A percentile compares a stretch with the other conserved stretches of the same genome.
Conservation (phyloP, 2,329 filamentous ascomycete species). For the Orbilia oligospora region DNA sequence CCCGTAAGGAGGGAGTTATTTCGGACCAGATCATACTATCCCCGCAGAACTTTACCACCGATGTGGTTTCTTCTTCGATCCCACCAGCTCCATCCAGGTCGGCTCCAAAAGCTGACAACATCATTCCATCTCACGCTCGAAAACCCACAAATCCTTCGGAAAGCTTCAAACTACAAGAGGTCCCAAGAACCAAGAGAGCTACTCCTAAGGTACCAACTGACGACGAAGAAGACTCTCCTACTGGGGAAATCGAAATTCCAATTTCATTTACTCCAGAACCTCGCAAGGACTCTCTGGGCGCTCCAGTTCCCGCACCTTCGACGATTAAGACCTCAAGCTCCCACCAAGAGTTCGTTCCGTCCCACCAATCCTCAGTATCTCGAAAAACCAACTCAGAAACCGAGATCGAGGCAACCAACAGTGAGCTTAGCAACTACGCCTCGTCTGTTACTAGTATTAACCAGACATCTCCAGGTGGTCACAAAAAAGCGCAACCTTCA, state of each 20-base stretch:
- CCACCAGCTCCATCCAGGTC: constrained; percentile 36
- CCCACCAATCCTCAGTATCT: constrained; percentile 50
- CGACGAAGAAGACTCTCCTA: constrained; percentile 26
- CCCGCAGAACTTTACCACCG: constrained; percentile 36
- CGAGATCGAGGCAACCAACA: constrained; percentile 46
- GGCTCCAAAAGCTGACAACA: constrained; percentile 49
- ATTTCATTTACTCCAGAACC: constrained; percentile 48
- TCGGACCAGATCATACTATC: constrained; percentile 53
- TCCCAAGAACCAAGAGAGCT: constrained; percentile 75
- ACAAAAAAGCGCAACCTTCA: constrained; percentile 51
- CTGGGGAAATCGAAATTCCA: constrained; percentile 41
- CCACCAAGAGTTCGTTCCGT: constrained; percentile 48
- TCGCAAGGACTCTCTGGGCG: constrained; percentile 51
- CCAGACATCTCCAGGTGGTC: constrained; percentile 53
- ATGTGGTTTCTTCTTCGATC: constrained; percentile 31
- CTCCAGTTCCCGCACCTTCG: constrained; percentile 26
- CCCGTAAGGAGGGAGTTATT: constrained; percentile 42
- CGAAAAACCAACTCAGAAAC: constrained; percentile 60
- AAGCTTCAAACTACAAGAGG: constrained; percentile 84
- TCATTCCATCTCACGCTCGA: constrained; percentile 53
- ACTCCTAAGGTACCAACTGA: constrained; percentile 45
- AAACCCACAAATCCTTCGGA: constrained; percentile 67
- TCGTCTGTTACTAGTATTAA: constrained; percentile 56
- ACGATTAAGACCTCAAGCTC: constrained; percentile 14
- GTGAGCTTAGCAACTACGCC: constrained; percentile 51